These are phyloP conservation scores for Boletus sensibilis DNA, from an alignment of 768 basidiomycete genomes.

Conservation along the genomic window DNA sequence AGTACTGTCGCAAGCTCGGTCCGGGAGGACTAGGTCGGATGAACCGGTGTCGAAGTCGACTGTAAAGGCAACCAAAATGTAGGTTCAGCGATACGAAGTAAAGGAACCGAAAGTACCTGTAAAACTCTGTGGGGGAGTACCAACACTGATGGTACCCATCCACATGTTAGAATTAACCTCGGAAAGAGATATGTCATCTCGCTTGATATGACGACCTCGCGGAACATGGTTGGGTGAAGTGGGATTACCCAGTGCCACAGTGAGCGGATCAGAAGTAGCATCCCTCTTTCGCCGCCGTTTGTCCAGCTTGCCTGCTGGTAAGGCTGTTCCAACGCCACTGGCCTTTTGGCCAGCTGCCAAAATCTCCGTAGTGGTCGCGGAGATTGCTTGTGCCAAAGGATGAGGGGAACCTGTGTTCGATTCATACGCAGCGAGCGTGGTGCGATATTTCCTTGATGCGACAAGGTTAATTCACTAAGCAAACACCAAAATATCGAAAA, in stretches of 20 bases:
- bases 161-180: constrained; percentile 42
- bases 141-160: constrained; percentile 47
- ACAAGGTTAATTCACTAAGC: not conserved
- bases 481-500: not conserved
- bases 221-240: not conserved
- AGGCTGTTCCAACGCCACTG: not conserved
- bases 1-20: constrained; percentile 23
- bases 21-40: constrained; percentile 47
- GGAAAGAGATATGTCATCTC: constrained; percentile 34
- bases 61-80: constrained; percentile 11
- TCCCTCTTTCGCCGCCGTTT: constrained; percentile 9
- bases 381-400: constrained; percentile 25
- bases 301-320: not conserved
- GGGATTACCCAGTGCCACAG: not conserved
- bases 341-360: not conserved
- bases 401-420: constrained; percentile 45
- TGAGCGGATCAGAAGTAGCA: not conserved
- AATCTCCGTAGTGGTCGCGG: not conserved
- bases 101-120: constrained; percentile 32
- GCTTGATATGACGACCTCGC: constrained; percentile 21
- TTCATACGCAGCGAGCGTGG: constrained; percentile 43
- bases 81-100: not conserved
- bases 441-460: constrained; percentile 40
- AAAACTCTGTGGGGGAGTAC: constrained; percentile 45
- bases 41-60: constrained; percentile 57